Conservation (phyloP, 345 rosid genomes). For the Gossypium anomalum region DNA sequence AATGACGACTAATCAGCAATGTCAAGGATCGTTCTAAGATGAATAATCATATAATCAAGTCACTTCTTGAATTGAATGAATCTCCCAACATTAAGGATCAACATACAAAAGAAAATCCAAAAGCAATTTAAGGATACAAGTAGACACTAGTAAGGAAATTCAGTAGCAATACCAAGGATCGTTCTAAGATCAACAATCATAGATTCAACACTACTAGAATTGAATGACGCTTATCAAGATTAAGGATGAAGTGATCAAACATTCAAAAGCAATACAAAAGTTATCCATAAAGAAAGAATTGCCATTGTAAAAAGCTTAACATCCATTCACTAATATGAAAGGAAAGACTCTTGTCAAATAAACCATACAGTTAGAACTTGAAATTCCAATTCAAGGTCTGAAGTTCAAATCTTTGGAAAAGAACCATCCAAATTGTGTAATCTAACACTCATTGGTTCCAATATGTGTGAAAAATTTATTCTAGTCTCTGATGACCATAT, state of each 20-base stretch:
- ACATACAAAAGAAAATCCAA: too few species aligned
- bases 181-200: background rate
- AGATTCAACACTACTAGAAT: background rate
- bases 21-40: too few species aligned
- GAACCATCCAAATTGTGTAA: background rate
- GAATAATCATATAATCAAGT: too few species aligned
- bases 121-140: background rate
- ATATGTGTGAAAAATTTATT: conserved; percentile 2
- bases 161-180: background rate
- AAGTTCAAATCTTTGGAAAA: background rate
- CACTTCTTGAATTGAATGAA: too few species aligned
- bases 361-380: background rate
- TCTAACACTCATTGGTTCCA: background rate
- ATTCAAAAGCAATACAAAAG: background rate
- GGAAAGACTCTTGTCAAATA: background rate
- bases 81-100: too few species aligned
- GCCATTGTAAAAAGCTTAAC: background rate
- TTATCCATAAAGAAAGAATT: background rate
- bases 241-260: background rate
- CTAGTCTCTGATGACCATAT: background rate
- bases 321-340: background rate
- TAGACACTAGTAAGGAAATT: background rate
- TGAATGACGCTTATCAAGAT: too few species aligned
- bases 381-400: background rate
- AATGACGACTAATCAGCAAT: too few species aligned